A percentile compares a stretch with the other conserved stretches of the same genome.
Conservation (phyloP, 108 stramenopile genomes). For the Nitzschia inconspicua region DNA sequence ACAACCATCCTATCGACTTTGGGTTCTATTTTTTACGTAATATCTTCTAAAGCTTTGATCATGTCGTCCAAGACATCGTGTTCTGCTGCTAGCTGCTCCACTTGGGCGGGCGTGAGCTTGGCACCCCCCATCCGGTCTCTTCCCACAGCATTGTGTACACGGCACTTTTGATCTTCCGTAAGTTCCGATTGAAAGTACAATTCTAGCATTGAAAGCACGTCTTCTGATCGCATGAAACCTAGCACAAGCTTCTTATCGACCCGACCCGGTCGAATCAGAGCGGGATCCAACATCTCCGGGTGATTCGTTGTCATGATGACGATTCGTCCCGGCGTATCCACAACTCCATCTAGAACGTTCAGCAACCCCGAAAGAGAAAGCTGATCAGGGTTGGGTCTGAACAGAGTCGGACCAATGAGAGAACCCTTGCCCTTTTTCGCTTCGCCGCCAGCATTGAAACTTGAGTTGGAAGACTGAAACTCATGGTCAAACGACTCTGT, state of each 20-base stretch:
- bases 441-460: neutral
- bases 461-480: neutral
- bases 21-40: too few relatives aligned
- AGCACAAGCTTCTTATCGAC: slow-evolving; percentile 61
- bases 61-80: slow-evolving; percentile 45
- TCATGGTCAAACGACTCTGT: neutral
- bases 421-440: neutral
- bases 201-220: slow-evolving; percentile 47
- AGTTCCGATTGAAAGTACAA: slow-evolving; percentile 58
- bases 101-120: slow-evolving; percentile 44
- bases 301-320: slow-evolving; percentile 84
- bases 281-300: slow-evolving; percentile 75
- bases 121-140: neutral
- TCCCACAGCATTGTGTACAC: slow-evolving; percentile 14
- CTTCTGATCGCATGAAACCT: slow-evolving; percentile 46
- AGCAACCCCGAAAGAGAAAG: slow-evolving; percentile 58
- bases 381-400: slow-evolving; percentile 34
- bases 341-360: slow-evolving; percentile 82
- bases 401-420: slow-evolving; percentile 6
- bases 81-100: slow-evolving; percentile 45
- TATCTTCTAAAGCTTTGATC: slow-evolving; percentile 30
- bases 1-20: too few relatives aligned
- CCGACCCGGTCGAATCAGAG: slow-evolving; percentile 80
- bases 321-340: slow-evolving; percentile 77
- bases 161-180: neutral